Evolutionary conservation across 495 filamentous ascomycete species (phyloP), one percentile per base, ranked within the genome.

Genomic region (Hypoxylon lienhwacheense): DNA sequence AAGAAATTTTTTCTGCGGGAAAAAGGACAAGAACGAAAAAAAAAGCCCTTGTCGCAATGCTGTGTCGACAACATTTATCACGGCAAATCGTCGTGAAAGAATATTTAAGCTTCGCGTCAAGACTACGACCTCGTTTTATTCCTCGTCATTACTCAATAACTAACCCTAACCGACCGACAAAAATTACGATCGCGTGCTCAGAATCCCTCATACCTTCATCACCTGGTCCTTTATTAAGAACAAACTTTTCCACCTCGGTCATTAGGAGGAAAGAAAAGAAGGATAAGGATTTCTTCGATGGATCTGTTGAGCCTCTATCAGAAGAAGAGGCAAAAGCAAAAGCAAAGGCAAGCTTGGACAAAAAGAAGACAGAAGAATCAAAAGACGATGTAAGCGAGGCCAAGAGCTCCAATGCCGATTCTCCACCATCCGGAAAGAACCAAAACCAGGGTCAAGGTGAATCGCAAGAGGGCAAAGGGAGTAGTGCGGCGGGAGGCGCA

Each of bases 251-350:
- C 7, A 75, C 69, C 31, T 69, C 68, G 33, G 14, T 64, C 2
- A 46, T 59, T 6, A 56, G 66, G 35, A 62, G 48, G 31, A 77
- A 77, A 56, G 64, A 75, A 29, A 75, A 76, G 47, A 71, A 73
- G 11, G 57, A 66, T n/a, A 45, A 22, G n/a, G 70, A 66, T 14
- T 71, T 73, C 28, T 76, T 76, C 41, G 71, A 77, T 29, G 70
- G 66, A 14, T 41, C 65, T 2, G 70, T 74, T 19, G 66, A 75
- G 41, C 67, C 73, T 1, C 40, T 75, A 5, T 66, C 71, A 0
- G 73, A 76, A 12, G 71, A 80, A 44, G 76, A 83, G 48, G 67
- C 75, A 24, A 72, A 78, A 46, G 72, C 72, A 39, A 71, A 70
- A 22, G 39, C 60, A 4, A 76, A 81, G 42, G n/a, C n/a, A n/a